phyloP scores from a whole-genome alignment of 805 yeast species.

The Maudiozyma bulderi region DNA sequence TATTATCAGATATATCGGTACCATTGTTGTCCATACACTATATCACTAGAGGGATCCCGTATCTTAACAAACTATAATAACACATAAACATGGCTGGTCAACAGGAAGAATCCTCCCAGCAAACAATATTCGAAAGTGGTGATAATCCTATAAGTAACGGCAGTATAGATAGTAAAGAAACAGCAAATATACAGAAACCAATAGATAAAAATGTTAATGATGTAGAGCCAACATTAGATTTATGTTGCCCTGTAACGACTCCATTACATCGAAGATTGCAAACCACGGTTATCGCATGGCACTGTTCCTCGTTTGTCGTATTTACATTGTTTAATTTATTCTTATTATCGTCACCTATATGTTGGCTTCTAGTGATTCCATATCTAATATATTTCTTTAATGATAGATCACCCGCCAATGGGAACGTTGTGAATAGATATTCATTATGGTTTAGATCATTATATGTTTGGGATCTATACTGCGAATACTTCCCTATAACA shows the following conservation, averaged over 20 bases:
- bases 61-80: too few relatives aligned
- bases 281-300: conserved; percentile 63
- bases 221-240: conserved; percentile 3
- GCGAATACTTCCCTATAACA: conserved; percentile 69
- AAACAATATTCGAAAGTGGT: too few relatives aligned
- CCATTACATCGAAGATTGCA: conserved; percentile 53
- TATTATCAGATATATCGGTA: too few relatives aligned
- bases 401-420: conserved; percentile 68
- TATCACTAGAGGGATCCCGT: too few relatives aligned
- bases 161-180: neutral
- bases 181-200: neutral
- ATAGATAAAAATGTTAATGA: neutral
- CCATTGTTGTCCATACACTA: too few relatives aligned
- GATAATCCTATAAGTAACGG: too few relatives aligned
- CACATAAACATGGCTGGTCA: too few relatives aligned
- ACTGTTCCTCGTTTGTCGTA: conserved; percentile 56
- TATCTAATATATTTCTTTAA: conserved; percentile 51
- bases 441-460: conserved; percentile 49
- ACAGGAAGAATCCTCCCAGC: too few relatives aligned
- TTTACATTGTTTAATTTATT: conserved; percentile 43
- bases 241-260: conserved; percentile 42
- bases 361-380: conserved; percentile 60
- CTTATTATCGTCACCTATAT: conserved; percentile 45
- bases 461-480: conserved; percentile 60
- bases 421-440: conserved; percentile 50